A percentile compares a stretch with the other conserved stretches of the same genome.
These are phyloP conservation scores for Carpediemonas membranifera DNA, from an alignment of 78 protist species.

Conservation along the genomic window DNA sequence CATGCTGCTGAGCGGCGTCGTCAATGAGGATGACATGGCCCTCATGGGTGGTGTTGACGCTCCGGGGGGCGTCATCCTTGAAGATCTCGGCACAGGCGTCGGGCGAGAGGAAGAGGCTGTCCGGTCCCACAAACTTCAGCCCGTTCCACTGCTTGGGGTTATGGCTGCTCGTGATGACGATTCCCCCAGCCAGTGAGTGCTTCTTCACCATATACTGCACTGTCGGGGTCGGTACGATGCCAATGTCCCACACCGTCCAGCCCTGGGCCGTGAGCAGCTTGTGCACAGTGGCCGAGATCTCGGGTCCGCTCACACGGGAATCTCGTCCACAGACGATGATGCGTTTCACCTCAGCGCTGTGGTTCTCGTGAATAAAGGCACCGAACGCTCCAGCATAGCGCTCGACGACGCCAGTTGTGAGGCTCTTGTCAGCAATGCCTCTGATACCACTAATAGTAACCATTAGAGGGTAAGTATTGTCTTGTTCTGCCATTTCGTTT, in stretches of 20 bases:
- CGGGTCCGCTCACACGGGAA: constrained; percentile 59
- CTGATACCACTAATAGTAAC: constrained; percentile 57
- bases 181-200: constrained; percentile 43
- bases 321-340: constrained; percentile 57
- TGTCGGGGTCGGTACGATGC: constrained; percentile 37
- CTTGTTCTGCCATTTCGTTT: background rate
- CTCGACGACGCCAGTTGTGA: constrained; percentile 35
- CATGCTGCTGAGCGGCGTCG: background rate
- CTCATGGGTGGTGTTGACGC: too few species aligned
- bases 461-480: constrained; percentile 40
- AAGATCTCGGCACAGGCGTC: background rate
- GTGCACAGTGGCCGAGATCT: constrained; percentile 32
- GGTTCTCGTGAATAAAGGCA: background rate
- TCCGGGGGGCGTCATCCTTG: too few species aligned
- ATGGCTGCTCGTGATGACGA: constrained; percentile 64
- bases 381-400: constrained; percentile 45
- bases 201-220: constrained; percentile 51
- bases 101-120: constrained; percentile 15
- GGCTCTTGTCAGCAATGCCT: constrained; percentile 54
- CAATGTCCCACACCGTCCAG: constrained; percentile 5
- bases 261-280: constrained; percentile 36
- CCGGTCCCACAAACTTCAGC: constrained; percentile 27
- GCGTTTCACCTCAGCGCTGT: constrained; percentile 9
- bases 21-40: background rate
- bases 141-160: constrained; percentile 67